A percentile compares a stretch with the other conserved stretches of the same genome.
Evolutionary conservation across 2,329 filamentous ascomycete species (phyloP).

Genomic region (Fusarium humuli): DNA sequence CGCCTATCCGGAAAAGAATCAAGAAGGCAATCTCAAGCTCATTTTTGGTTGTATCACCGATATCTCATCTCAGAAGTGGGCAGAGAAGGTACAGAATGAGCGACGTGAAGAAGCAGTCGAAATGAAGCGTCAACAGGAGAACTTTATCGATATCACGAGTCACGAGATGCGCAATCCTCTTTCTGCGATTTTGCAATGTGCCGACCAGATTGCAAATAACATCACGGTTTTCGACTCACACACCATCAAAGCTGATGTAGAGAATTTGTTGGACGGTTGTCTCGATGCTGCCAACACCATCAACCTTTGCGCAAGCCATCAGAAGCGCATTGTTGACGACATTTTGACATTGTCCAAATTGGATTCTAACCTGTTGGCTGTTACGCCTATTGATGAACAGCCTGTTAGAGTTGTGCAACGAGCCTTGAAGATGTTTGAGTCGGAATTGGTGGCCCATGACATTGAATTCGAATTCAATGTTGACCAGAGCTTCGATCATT

Average conservation of each 20-base stretch:
- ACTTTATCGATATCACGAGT: slow-evolving; percentile 79
- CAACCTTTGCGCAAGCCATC: slow-evolving; percentile 81
- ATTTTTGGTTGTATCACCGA: slow-evolving; percentile 87
- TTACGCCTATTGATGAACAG: slow-evolving; percentile 77
- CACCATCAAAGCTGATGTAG: slow-evolving; percentile 57
- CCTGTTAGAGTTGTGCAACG: slow-evolving; percentile 75
- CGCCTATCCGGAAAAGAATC: slow-evolving; percentile 77
- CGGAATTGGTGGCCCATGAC: slow-evolving; percentile 76
- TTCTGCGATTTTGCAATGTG: slow-evolving; percentile 79
- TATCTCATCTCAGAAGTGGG: slow-evolving; percentile 87
- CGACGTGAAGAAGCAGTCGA: slow-evolving; percentile 85
- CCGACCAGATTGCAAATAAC: slow-evolving; percentile 74
- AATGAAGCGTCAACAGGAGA: slow-evolving; percentile 77
- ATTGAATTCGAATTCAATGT: slow-evolving; percentile 78
- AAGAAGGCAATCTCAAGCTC: slow-evolving; percentile 73
- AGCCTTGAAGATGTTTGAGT: slow-evolving; percentile 82
- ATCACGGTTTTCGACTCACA: slow-evolving; percentile 57
- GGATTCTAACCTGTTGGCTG: slow-evolving; percentile 76
- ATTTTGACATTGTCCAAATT: slow-evolving; percentile 76
- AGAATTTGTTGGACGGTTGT: slow-evolving; percentile 64
- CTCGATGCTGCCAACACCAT: slow-evolving; percentile 86
- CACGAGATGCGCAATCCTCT: slow-evolving; percentile 84
- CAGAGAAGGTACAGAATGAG: slow-evolving; percentile 81
- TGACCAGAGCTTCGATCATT: slow-evolving; percentile 72
- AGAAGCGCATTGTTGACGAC: slow-evolving; percentile 78